Evolutionary conservation across 75 land plant species (phyloP).

Genomic region (Selaginella tamariscina): DNA sequence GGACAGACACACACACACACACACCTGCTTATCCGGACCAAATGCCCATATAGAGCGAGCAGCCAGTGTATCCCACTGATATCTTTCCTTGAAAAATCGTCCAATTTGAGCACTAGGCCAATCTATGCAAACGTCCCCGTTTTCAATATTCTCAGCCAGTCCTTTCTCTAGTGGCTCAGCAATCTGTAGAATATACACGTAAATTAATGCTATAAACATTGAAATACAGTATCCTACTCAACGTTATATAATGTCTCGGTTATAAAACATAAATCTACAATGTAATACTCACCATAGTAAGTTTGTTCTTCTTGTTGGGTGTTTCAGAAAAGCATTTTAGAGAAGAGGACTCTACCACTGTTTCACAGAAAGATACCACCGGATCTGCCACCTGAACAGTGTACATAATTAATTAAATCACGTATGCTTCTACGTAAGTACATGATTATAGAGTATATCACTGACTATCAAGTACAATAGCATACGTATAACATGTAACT

Average conservation of each 20-base stretch:
- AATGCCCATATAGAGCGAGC: constrained; percentile 98
- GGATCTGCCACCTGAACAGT: constrained; percentile 3
- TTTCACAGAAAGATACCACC: constrained; percentile 9
- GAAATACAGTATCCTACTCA: neutral
- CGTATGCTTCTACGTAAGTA: neutral
- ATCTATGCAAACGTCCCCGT: constrained; percentile 82
- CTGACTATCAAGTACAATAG: too few relatives aligned
- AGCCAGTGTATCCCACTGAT: constrained; percentile 97
- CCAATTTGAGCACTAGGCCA: constrained; percentile 67
- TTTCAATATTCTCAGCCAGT: constrained; percentile 94
- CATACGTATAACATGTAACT: too few relatives aligned
- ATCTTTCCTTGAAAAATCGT: constrained; percentile 73
- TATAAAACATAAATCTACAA: neutral
- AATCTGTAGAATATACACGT: constrained; percentile 36
- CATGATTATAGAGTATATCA: too few relatives aligned
- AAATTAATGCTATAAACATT: neutral
- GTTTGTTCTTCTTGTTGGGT: constrained; percentile 92
- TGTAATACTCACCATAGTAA: constrained; percentile 67
- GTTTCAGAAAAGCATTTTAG: constrained; percentile 42
- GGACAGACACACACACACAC: too few relatives aligned
- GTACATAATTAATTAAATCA: neutral
- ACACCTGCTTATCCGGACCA: constrained; percentile 99
- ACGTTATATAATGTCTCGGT: neutral
- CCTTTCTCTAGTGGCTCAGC: constrained; percentile 96
- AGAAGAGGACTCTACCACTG: constrained; percentile 3